Percentiles rank a stretch among this genome's conserved stretches.
Evolutionary conservation across 1,284 basidiomycete species (phyloP).

Genomic region (Afroboletus lepidellus): DNA sequence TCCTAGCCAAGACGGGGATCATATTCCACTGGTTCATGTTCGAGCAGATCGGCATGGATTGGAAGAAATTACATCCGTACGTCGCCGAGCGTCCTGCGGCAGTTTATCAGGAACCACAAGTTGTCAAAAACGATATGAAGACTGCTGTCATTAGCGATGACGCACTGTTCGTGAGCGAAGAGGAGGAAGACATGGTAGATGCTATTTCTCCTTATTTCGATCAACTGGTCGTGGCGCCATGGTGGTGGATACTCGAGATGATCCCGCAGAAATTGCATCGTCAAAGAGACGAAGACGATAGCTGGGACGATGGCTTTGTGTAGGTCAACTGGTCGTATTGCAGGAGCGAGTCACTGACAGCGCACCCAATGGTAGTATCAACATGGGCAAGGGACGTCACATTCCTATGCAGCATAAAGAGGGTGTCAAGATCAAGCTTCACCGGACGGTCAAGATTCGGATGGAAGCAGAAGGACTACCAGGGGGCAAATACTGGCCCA

Average conservation of each 20-base stretch:
- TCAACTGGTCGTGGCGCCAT: constrained; percentile 37
- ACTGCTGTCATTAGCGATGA: constrained; percentile 19
- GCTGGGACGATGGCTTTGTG: constrained; percentile 37
- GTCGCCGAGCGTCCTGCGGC: constrained; percentile 39
- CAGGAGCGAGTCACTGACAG: neutral
- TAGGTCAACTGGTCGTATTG: constrained; percentile 28
- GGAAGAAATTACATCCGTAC: constrained; percentile 39
- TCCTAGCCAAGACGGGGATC: constrained; percentile 49
- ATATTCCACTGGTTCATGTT: constrained; percentile 51
- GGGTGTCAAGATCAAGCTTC: constrained; percentile 45
- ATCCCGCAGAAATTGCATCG: constrained; percentile 41
- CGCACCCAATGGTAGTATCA: constrained; percentile 37
- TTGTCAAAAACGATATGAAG: constrained; percentile 20
- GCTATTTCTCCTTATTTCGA: constrained; percentile 43
- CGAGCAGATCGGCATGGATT: constrained; percentile 49
- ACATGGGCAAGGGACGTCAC: constrained; percentile 44
- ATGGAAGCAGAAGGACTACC: constrained; percentile 23
- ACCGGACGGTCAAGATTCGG: constrained; percentile 52
- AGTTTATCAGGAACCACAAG: constrained; percentile 21
- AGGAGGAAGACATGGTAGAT: constrained; percentile 50
- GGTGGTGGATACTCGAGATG: constrained; percentile 52
- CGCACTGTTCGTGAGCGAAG: constrained; percentile 39
- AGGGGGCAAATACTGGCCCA: constrained; percentile 31
- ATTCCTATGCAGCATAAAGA: constrained; percentile 41
- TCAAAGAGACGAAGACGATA: constrained; percentile 40